phyloP scores from a whole-genome alignment of 2,329 filamentous ascomycete genomes.

The Colletotrichum cereale region DNA sequence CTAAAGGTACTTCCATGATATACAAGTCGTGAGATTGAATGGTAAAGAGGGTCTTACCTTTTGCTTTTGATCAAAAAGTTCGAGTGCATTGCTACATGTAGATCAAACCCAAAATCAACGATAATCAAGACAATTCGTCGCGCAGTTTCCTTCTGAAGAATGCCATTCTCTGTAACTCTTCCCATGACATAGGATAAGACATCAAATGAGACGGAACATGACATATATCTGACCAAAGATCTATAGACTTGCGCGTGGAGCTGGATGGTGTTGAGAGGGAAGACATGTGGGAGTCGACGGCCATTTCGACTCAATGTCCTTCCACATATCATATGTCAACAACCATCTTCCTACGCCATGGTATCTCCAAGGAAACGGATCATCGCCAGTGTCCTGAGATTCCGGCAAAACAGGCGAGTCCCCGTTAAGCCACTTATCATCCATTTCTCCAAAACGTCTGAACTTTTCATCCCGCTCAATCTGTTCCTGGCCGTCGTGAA shows the following conservation, averaged over 20 bases:
- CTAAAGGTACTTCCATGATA: not conserved
- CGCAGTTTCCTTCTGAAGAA: too few species aligned
- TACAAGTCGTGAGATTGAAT: not conserved
- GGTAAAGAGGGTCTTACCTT: not conserved
- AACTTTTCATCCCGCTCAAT: constrained; percentile 60
- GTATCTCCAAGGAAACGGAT: constrained; percentile 57
- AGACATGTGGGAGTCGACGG: not conserved
- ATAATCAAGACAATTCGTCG: not conserved
- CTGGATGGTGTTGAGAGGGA: too few species aligned
- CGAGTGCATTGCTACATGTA: not conserved
- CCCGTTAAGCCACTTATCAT: constrained; percentile 47
- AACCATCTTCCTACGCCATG: constrained; percentile 55
- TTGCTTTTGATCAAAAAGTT: not conserved
- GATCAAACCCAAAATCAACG: not conserved
- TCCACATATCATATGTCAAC: constrained; percentile 55
- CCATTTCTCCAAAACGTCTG: constrained; percentile 47
- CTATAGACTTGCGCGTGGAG: constrained; percentile 23
- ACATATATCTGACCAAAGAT: too few species aligned
- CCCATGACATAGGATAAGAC: too few species aligned
- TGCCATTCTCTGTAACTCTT: not conserved
- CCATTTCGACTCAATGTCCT: constrained; percentile 53
- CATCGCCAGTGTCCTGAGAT: constrained; percentile 51
- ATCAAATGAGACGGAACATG: not conserved
- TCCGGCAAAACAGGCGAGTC: constrained; percentile 43
- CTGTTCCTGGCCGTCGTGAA: constrained; percentile 70